Evolutionary conservation across 148 eudicot species (phyloP).

Genomic region (Tetragonia tetragonoides): DNA sequence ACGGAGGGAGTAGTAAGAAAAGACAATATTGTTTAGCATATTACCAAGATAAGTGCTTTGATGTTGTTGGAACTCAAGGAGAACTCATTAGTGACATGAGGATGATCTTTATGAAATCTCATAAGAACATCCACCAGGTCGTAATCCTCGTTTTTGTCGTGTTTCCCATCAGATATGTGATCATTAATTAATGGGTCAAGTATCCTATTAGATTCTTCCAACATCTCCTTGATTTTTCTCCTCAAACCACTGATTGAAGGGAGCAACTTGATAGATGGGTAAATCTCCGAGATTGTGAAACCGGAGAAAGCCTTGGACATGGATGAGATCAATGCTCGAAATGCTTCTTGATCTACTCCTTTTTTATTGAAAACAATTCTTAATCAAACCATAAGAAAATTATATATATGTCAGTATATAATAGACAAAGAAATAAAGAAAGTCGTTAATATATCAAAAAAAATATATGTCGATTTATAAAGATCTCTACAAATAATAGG

Average conservation of each 20-base stretch:
- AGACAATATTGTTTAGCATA: no score
- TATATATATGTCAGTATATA: no score
- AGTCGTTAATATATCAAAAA: no score
- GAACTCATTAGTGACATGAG: not conserved
- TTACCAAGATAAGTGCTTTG: constrained; percentile 10
- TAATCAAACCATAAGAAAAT: no score
- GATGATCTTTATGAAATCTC: not conserved
- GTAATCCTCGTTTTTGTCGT: not conserved
- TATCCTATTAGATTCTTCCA: constrained; percentile 14
- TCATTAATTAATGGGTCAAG: constrained; percentile 33
- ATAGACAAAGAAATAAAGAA: no score
- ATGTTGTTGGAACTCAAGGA: constrained; percentile 8
- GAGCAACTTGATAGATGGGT: constrained; percentile 29
- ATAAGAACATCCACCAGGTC: constrained; percentile 16
- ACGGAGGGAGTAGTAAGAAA: no score
- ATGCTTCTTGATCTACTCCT: constrained; percentile 18
- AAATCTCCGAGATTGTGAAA: constrained; percentile 31
- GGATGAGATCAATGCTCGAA: not conserved
- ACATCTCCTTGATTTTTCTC: constrained; percentile 1
- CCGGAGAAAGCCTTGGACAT: constrained; percentile 11
- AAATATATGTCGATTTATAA: no score
- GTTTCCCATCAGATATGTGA: not conserved
- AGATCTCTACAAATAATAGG: no score
- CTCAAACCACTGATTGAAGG: constrained; percentile 27
- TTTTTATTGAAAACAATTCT: constrained; percentile 19